Conservation (phyloP, 2,329 filamentous ascomycete species). For the Fulvia fulva region DNA sequence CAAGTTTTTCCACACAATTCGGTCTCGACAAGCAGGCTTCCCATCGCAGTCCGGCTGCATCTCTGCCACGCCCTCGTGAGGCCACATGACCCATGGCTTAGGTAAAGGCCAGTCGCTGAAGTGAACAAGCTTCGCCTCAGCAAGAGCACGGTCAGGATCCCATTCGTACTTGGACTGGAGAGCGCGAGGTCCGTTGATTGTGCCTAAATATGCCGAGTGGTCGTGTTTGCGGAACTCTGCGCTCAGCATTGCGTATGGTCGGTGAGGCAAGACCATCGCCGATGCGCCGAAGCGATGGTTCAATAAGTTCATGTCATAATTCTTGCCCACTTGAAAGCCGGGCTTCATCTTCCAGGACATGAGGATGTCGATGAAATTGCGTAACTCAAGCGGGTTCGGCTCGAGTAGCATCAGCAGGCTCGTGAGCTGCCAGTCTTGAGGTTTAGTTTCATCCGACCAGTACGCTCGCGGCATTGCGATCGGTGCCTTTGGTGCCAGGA, state of each 20-base stretch:
- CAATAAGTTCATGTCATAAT: slow-evolving; percentile 44
- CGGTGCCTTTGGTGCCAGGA: slow-evolving; percentile 55
- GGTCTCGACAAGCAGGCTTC: slow-evolving; percentile 30
- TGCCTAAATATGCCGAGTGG: slow-evolving; percentile 52
- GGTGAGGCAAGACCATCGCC: slow-evolving; percentile 62
- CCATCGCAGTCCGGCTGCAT: slow-evolving; percentile 44
- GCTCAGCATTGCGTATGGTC: slow-evolving; percentile 58
- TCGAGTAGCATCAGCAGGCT: slow-evolving; percentile 61
- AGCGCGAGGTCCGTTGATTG: slow-evolving; percentile 40
- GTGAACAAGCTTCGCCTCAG: slow-evolving; percentile 63
- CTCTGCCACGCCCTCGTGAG: slow-evolving; percentile 37
- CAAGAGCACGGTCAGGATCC: slow-evolving; percentile 54
- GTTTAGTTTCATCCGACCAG: slow-evolving; percentile 54
- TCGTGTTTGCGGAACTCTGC: slow-evolving; percentile 59
- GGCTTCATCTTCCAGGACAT: slow-evolving; percentile 35
- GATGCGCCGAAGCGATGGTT: slow-evolving; percentile 59
- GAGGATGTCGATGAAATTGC: slow-evolving; percentile 37
- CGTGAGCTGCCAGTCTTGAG: slow-evolving; percentile 47
- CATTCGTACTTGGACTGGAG: slow-evolving; percentile 47
- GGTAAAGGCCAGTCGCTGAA: slow-evolving; percentile 69
- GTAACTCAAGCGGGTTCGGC: slow-evolving; percentile 54
- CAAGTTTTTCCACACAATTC: slow-evolving; percentile 43
- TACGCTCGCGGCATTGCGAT: slow-evolving; percentile 70
- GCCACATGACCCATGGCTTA: slow-evolving; percentile 58
- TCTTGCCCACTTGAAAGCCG: slow-evolving; percentile 36